Evolutionary conservation across 2,329 filamentous ascomycete species (phyloP).

Genomic region (Aspergillus melleus): DNA sequence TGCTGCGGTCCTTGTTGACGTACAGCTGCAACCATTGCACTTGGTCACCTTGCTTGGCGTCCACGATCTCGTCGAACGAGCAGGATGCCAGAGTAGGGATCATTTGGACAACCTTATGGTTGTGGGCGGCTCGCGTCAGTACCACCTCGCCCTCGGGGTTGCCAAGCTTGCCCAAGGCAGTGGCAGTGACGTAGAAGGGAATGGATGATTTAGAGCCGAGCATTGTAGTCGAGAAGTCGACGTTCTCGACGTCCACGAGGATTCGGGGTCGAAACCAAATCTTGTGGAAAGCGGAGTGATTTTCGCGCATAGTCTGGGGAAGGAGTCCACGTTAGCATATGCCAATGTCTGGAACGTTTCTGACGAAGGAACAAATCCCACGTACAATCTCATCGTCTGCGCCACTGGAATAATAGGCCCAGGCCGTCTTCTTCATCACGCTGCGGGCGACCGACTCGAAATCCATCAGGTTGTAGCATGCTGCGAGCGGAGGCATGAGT

Average conservation of each 20-base stretch:
- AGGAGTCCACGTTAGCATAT: neutral
- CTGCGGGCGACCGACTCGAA: conserved; percentile 89
- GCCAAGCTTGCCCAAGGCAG: conserved; percentile 91
- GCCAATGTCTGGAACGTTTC: neutral
- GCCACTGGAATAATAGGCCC: conserved; percentile 96
- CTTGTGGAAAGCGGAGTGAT: conserved; percentile 93
- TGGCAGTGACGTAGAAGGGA: conserved; percentile 95
- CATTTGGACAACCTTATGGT: conserved; percentile 95
- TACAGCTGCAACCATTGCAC: conserved; percentile 97
- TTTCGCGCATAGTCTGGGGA: conserved; percentile 82
- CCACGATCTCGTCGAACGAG: conserved; percentile 95
- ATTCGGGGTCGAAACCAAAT: conserved; percentile 94
- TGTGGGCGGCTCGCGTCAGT: conserved; percentile 77
- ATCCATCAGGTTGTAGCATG: conserved; percentile 92
- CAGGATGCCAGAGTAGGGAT: conserved; percentile 96
- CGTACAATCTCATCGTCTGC: conserved; percentile 84
- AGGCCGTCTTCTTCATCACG: conserved; percentile 94
- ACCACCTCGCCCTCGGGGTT: conserved; percentile 92
- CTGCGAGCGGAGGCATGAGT: conserved; percentile 75
- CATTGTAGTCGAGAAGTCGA: conserved; percentile 91
- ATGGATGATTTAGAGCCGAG: conserved; percentile 80
- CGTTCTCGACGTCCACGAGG: conserved; percentile 82
- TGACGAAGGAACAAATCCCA: conserved; percentile 10
- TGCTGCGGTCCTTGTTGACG: conserved; percentile 90
- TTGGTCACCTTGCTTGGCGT: conserved; percentile 76